These are phyloP conservation scores for Loxodes magnus DNA, from an alignment of 73 alveolate genomes.

Conservation along the genomic window DNA sequence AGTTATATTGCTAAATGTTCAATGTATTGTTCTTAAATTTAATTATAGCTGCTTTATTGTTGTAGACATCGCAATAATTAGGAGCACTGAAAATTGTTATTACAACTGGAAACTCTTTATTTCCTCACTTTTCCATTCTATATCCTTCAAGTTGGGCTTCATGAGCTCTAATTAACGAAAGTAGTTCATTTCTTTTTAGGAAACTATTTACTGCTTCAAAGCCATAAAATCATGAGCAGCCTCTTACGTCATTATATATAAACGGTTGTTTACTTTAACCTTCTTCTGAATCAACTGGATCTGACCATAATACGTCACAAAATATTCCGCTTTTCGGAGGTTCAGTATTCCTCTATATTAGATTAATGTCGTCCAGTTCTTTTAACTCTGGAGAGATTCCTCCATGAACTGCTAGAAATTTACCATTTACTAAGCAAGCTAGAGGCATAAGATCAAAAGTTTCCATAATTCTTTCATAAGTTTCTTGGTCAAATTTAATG, in stretches of 20 bases:
- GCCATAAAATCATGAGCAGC: conserved; percentile 80
- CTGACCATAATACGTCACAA: conserved; percentile 58
- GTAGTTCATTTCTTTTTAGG: conserved; percentile 35
- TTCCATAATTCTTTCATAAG: conserved; percentile 34
- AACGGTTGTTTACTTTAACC: too few species aligned
- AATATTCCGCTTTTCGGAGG: conserved; percentile 62
- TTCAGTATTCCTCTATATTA: conserved; percentile 45
- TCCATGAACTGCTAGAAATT: conserved; percentile 59
- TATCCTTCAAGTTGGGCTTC: conserved; percentile 75
- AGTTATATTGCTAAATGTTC: conserved; percentile 49
- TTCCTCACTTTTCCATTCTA: too few species aligned
- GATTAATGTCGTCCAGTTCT: conserved; percentile 21
- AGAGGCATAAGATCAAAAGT: conserved; percentile 59
- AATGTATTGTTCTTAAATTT: conserved; percentile 55
- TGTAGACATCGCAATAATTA: conserved; percentile 58
- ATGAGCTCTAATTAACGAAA: conserved; percentile 76
- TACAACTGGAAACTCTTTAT: conserved; percentile 60
- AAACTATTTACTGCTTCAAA: conserved; percentile 45
- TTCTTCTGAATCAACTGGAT: conserved; percentile 45
- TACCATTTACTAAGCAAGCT: conserved; percentile 51
- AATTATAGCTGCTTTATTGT: conserved; percentile 66
- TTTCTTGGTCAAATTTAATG: conserved; percentile 30
- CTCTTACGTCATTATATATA: conserved; percentile 81
- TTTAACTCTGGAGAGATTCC: conserved; percentile 75
- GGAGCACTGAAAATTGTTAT: conserved; percentile 61